Base-by-base conservation (phyloP, 2,329 filamentous ascomycete genomes). In the Pochonia chlamydosporia region DNA sequence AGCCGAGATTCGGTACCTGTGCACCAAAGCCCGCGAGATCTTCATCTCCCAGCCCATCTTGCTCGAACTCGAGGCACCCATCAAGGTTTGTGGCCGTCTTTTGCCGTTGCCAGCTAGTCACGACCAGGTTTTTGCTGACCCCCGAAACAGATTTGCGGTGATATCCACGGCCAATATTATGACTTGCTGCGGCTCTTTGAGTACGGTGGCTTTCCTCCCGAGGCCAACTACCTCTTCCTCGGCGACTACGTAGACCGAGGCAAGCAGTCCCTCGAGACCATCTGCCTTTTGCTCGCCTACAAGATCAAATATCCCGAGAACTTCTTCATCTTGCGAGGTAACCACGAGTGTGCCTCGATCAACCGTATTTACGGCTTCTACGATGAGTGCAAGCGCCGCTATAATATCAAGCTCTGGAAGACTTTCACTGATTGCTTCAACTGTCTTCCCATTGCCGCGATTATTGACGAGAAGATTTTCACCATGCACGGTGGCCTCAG, bases 301-400 rank as follows among this genome's bases (percentile, higher is more conserved):
- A 99, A 99, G 82, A 95, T 99, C 81, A 97, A 97, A 76, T 97
- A 96, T 68, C 93, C 93, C 42, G 93, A 99, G 74, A 99, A 99
- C 77, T 97, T 99, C 76, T 99, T 99, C 78, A 87, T 99, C 57
- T 82, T 99, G 50, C 89, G 93, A 58, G 93, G 93, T 54, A 99
- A 99, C 78, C 93, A 99, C 78, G 93, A 99, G 72, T 97, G 93
- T 73, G 93, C 93, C 50, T 95, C 89, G 45, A 95, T 99, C 78
- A 99, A 95, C 76, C 89, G 93, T 65, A 95, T 97, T 71, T 99
- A 99, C 69, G 93, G 93, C 51, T 99, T 99, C 77, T 99, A 99
- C 77, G 93, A 99, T 65, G 92, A 99, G 73, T 99, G 92, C 84
- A 99, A 99, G 79, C 86, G 93, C 65, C 82, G 92, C 59, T 97